Evolutionary conservation across 768 basidiomycete species (phyloP).

Genomic region (Tulasnella sp.): DNA sequence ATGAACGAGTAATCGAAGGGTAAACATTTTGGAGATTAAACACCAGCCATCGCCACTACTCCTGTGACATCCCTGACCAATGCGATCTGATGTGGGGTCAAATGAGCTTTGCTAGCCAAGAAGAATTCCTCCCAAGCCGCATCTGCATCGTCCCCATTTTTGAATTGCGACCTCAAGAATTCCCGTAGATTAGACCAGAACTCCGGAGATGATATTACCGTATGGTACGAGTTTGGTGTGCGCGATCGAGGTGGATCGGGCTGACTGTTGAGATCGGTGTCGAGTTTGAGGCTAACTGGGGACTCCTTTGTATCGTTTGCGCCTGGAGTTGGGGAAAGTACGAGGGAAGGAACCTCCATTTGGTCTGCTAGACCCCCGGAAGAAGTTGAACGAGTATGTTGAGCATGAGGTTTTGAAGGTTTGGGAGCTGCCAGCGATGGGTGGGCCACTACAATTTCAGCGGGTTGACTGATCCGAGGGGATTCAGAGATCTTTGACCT

Average conservation of each 20-base stretch:
- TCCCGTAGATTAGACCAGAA: slow-evolving; percentile 64
- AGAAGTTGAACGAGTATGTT: slow-evolving; percentile 21
- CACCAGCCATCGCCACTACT: slow-evolving; percentile 78
- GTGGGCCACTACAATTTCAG: neutral
- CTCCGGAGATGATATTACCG: slow-evolving; percentile 55
- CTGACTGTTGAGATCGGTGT: slow-evolving; percentile 49
- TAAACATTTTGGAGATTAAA: slow-evolving; percentile 28
- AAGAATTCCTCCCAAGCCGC: slow-evolving; percentile 80
- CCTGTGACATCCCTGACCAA: slow-evolving; percentile 83
- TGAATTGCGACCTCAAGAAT: slow-evolving; percentile 61
- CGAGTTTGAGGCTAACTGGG: slow-evolving; percentile 1
- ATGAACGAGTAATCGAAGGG: neutral
- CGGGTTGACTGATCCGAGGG: neutral
- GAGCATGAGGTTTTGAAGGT: neutral
- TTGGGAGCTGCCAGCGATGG: slow-evolving; percentile 1
- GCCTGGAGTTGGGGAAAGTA: slow-evolving; percentile 63
- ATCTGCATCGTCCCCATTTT: slow-evolving; percentile 47
- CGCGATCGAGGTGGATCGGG: slow-evolving; percentile 31
- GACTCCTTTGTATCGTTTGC: slow-evolving; percentile 15
- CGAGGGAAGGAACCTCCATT: slow-evolving; percentile 60
- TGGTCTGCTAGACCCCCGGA: slow-evolving; percentile 33
- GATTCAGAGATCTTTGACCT: neutral
- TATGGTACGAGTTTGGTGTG: slow-evolving; percentile 39
- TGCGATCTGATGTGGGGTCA: slow-evolving; percentile 80
- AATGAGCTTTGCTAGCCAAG: slow-evolving; percentile 59